Conservation (phyloP, 192 early-diverging fungal species). For the Linnemannia exigua region DNA sequence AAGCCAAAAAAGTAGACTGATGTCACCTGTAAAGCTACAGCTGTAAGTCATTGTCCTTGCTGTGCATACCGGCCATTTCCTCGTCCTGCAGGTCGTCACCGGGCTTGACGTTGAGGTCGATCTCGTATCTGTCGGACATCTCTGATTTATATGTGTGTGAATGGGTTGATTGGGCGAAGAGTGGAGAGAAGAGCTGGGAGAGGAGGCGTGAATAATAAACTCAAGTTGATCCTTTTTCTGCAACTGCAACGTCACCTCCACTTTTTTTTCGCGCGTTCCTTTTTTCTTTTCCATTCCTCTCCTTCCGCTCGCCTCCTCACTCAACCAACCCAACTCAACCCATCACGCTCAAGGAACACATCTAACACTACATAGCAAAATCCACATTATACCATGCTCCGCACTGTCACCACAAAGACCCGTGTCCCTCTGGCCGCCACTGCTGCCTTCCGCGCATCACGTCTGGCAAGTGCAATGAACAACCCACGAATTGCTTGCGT, state of each 20-base stretch:
- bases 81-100: conserved; percentile 53
- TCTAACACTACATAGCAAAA: background rate
- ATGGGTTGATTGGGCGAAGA: background rate
- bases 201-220: background rate
- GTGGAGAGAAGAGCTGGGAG: background rate
- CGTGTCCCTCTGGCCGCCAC: conserved; percentile 10
- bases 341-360: background rate
- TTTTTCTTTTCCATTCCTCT: too few relatives aligned
- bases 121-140: conserved; percentile 53
- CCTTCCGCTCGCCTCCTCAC: background rate
- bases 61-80: conserved; percentile 51
- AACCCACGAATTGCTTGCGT: background rate
- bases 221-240: background rate
- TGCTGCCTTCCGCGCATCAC: conserved; percentile 17
- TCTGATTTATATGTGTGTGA: background rate
- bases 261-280: background rate
- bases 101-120: conserved; percentile 52
- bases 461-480: conserved; percentile 8
- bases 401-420: conserved; percentile 12
- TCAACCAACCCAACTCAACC: background rate
- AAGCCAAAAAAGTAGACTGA: background rate
- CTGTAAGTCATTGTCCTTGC: background rate
- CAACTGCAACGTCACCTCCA: background rate
- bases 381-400: conserved; percentile 14
- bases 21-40: background rate